These are phyloP conservation scores for Tympanopsis confertula DNA, from an alignment of 2,329 filamentous ascomycete genomes.

Conservation along the genomic window DNA sequence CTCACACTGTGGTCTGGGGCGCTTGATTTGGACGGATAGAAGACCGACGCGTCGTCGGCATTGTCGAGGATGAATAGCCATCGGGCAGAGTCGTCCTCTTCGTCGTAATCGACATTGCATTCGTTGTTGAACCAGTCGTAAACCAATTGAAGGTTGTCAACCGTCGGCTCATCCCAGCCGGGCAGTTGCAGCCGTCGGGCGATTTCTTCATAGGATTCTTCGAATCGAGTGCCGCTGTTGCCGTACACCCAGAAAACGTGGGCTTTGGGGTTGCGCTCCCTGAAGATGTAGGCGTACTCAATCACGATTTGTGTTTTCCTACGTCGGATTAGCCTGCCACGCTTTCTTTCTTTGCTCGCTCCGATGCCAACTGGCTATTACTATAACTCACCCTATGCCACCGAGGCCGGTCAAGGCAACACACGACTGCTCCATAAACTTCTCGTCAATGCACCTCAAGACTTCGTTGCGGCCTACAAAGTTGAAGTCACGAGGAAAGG, in stretches of 20 bases:
- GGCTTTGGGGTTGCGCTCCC: neutral
- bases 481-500: neutral
- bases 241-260: conserved; percentile 1
- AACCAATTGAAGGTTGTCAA: neutral
- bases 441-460: neutral
- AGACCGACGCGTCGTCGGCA: neutral
- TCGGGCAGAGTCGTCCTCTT: neutral
- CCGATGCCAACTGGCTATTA: too few relatives aligned
- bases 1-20: neutral
- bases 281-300: neutral
- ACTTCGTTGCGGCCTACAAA: neutral
- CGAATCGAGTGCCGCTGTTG: neutral
- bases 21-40: neutral
- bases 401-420: neutral
- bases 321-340: too few relatives aligned
- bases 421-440: neutral
- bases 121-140: neutral
- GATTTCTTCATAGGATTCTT: neutral
- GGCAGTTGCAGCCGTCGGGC: neutral
- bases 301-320: conserved; percentile 1
- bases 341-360: too few relatives aligned
- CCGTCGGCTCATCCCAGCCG: neutral
- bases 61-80: neutral
- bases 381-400: neutral
- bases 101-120: neutral